Percentiles rank a stretch among this genome's conserved stretches.
These are phyloP conservation scores for Phytophthora megakarya DNA, from an alignment of 352 stramenopile genomes.

Conservation along the genomic window DNA sequence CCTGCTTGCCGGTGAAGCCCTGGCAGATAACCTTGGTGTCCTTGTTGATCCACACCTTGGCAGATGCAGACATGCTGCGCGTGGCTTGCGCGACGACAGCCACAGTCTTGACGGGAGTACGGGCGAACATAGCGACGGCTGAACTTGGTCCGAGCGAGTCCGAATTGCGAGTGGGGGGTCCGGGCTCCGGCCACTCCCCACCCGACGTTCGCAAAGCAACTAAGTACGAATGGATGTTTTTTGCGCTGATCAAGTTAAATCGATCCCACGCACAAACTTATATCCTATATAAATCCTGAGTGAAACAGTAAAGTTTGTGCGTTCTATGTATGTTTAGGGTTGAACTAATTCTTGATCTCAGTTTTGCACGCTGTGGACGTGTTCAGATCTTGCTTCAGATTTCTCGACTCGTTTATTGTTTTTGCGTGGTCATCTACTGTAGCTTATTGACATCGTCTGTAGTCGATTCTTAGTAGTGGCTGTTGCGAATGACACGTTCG, in stretches of 20 bases:
- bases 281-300: neutral
- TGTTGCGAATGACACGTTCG: constrained; percentile 88
- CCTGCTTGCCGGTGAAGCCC: constrained; percentile 99
- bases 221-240: constrained; percentile 34
- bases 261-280: neutral
- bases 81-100: constrained; percentile 40
- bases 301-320: neutral
- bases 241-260: constrained; percentile 26
- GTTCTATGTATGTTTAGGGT: neutral
- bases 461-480: constrained; percentile 66
- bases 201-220: constrained; percentile 18
- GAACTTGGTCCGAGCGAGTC: constrained; percentile 15
- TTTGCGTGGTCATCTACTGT: too few species aligned
- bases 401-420: constrained; percentile 18
- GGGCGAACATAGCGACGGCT: constrained; percentile 55
- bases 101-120: constrained; percentile 55
- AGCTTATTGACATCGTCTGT: constrained; percentile 20
- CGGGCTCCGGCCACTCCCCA: constrained; percentile 20
- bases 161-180: constrained; percentile 25
- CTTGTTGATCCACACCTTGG: constrained; percentile 99
- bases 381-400: constrained; percentile 9
- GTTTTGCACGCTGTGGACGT: neutral
- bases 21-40: constrained; percentile 99
- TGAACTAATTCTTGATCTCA: too few species aligned
- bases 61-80: constrained; percentile 92